phyloP scores from a whole-genome alignment of 2,329 filamentous ascomycete genomes.

The Neopestalotiopsis sp. region DNA sequence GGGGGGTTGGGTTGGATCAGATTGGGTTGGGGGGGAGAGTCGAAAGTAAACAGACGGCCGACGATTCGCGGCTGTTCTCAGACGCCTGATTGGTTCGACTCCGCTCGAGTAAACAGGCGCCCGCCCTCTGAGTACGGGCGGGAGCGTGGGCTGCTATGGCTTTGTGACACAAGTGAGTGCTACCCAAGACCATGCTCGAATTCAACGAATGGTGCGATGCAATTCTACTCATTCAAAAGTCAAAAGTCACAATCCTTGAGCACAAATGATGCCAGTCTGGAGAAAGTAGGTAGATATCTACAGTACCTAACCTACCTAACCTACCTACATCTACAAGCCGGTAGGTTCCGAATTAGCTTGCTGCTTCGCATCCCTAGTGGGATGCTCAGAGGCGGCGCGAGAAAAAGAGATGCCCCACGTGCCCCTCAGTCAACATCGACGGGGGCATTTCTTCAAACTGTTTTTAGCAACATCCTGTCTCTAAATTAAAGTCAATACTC shows the following conservation, averaged over 20 bases:
- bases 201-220: no score
- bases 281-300: background rate
- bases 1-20: background rate
- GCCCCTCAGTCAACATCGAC: background rate
- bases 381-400: no score
- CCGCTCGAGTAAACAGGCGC: background rate
- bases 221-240: background rate
- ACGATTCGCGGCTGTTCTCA: background rate
- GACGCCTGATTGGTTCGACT: background rate
- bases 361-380: background rate
- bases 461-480: slow-evolving; percentile 2
- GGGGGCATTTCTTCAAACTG: background rate
- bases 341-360: background rate
- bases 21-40: background rate
- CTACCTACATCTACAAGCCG: background rate
- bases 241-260: background rate
- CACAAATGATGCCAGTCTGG: background rate
- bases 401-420: background rate
- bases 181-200: no score
- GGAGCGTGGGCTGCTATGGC: no score
- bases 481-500: background rate
- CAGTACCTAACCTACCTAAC: no score
- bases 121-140: no score
- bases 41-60: background rate
- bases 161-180: no score